These are phyloP conservation scores for Ceratocystis cubensis DNA, from an alignment of 2,329 filamentous ascomycete species.

Conservation along the genomic window DNA sequence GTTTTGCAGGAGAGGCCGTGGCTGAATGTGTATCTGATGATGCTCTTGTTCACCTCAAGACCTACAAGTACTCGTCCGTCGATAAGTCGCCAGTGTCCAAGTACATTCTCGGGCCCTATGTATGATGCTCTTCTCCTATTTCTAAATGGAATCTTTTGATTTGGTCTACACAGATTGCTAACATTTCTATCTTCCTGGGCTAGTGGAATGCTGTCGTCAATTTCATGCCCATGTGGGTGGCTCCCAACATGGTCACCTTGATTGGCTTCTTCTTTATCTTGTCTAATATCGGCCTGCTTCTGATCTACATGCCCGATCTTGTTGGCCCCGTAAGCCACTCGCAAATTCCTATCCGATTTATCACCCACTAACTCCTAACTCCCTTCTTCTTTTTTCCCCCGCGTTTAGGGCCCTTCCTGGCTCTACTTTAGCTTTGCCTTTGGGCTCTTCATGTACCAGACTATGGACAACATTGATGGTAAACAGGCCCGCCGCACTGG, in stretches of 20 bases:
- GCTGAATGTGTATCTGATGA: slow-evolving; percentile 77
- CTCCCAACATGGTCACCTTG: slow-evolving; percentile 94
- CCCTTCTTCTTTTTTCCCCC: not conserved
- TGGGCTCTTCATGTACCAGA: slow-evolving; percentile 97
- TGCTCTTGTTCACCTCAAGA: slow-evolving; percentile 77
- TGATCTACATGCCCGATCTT: slow-evolving; percentile 76
- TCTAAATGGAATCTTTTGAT: not conserved
- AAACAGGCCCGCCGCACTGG: slow-evolving; percentile 93
- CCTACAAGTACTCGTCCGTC: slow-evolving; percentile 95
- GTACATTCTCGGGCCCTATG: slow-evolving; percentile 90
- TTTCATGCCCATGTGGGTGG: slow-evolving; percentile 85
- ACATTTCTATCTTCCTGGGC: slow-evolving; percentile 15
- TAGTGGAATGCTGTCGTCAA: slow-evolving; percentile 97
- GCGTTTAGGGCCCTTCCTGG: slow-evolving; percentile 64
- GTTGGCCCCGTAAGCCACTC: slow-evolving; percentile 61
- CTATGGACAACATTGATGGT: slow-evolving; percentile 97
- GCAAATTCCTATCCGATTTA: slow-evolving; percentile 6
- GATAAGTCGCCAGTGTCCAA: slow-evolving; percentile 90
- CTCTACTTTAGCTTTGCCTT: slow-evolving; percentile 92
- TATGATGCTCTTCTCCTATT: slow-evolving; percentile 38
- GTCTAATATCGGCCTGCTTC: slow-evolving; percentile 61
- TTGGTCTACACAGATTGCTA: not conserved
- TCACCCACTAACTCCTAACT: slow-evolving; percentile 20
- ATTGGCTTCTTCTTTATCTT: slow-evolving; percentile 92
- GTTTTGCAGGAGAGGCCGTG: slow-evolving; percentile 35